Conservation (phyloP, 192 early-diverging fungal genomes). For the Coemansia sp. region DNA sequence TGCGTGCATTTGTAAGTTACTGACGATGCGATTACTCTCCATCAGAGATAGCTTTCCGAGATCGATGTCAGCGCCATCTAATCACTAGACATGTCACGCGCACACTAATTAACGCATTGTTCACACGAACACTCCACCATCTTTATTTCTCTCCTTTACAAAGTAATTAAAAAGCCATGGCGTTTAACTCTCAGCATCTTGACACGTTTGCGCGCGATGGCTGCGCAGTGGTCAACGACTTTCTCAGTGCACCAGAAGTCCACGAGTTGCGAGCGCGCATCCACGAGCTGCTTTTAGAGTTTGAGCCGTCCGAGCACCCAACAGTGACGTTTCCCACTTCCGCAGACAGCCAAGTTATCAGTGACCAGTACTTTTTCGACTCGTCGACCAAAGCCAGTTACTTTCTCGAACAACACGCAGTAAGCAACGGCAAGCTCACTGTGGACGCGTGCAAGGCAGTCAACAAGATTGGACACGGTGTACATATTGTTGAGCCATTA, state of each 20-base stretch:
- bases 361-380: constrained; percentile 86
- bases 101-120: too few relatives aligned
- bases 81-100: too few relatives aligned
- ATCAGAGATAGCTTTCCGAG: too few relatives aligned
- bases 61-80: too few relatives aligned
- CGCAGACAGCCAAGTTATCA: constrained; percentile 58
- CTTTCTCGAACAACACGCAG: constrained; percentile 87
- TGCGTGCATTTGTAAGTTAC: too few relatives aligned
- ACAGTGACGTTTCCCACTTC: constrained; percentile 78
- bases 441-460: constrained; percentile 67
- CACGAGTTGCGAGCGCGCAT: constrained; percentile 18
- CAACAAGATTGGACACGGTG: constrained; percentile 90
- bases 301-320: constrained; percentile 70
- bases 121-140: not conserved
- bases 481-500: constrained; percentile 79
- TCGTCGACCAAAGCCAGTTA: constrained; percentile 81
- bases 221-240: constrained; percentile 27
- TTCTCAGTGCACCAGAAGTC: constrained; percentile 18
- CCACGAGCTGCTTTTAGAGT: constrained; percentile 59
- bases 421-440: constrained; percentile 61
- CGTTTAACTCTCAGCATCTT: constrained; percentile 8
- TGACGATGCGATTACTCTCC: too few relatives aligned
- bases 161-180: too few relatives aligned
- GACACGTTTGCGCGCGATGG: constrained; percentile 26
- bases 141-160: not conserved